Base-by-base conservation (phyloP, 257 asterid genomes). In the Linaria vulgaris region DNA sequence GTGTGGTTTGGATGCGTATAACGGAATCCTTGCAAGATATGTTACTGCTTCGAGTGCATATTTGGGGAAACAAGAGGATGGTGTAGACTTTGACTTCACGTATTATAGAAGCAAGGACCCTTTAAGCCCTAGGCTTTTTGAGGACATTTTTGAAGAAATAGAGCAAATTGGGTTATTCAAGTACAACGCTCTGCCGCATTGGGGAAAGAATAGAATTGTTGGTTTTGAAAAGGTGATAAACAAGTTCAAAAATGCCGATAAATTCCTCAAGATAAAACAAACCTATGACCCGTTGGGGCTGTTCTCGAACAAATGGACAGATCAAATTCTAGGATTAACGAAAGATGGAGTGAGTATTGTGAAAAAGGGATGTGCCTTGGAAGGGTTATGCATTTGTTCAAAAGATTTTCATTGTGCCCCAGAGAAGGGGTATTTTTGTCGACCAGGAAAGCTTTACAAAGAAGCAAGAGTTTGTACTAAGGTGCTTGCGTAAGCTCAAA, bases 121-220 rank as follows among this genome's bases (percentile, higher is more conserved):
- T 2, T 24, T 50, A 14, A 54, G 22, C 13, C 92, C 95, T 0
- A 76, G 88, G 76, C 75, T 87, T 0, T 69, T 61, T 41, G 59
- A 83, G 47, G 87, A 87, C 54, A 24, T 80, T 16, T 3, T 82
- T 0, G 92, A 87, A 60, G 95, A 87, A 63, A 72, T 87, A 0
- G 90, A 87, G 61, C 92, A 87, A 55, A 72, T 84, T 6, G 95
- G 82, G 0, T 37, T 84, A 31, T 87, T 87, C 69, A 84, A 82
- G 58, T 87, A 84, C 67, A 69, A 59, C 0, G 92, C 79, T 4
- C 49, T 80, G 61, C 92, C 92, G 0, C 95, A 82, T 0, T 87
- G 95, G 95, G 95, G 90, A 19, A 84, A 87, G 81, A 84, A 87
- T 53, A 48, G 87, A 31, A 78, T 82, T n/a, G 73, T 87, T 38